Conservation (phyloP, 306 rosid genomes). For the Cucurbita argyrosperma region DNA sequence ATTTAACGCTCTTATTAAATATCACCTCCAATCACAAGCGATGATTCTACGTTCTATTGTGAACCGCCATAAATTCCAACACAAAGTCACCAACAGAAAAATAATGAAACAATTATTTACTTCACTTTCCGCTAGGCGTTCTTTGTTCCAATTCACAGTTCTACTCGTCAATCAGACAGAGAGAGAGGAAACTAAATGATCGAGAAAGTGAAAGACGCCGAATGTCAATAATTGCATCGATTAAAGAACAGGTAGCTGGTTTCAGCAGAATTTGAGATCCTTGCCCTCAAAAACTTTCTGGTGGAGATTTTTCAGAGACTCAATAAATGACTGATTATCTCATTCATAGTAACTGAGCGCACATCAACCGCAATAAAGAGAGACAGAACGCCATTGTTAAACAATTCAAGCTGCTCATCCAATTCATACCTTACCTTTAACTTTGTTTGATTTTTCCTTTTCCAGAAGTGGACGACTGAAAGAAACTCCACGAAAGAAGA, state of each 20-base stretch:
- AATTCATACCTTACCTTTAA: background rate
- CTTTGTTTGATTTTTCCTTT: background rate
- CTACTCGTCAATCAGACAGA: background rate
- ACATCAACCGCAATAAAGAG: background rate
- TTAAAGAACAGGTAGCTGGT: background rate
- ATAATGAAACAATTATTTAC: background rate
- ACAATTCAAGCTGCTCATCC: background rate
- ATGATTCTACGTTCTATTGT: constrained; percentile 15
- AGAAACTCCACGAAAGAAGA: background rate
- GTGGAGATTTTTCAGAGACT: background rate
- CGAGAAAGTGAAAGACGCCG: background rate
- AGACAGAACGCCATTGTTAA: background rate
- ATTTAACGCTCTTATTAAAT: constrained; percentile 7
- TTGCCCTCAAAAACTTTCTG: background rate
- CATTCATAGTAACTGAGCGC: background rate
- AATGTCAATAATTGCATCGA: background rate
- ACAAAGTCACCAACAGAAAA: background rate
- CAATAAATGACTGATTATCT: background rate
- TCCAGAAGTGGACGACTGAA: background rate
- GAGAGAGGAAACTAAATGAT: background rate
- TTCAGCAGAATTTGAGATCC: background rate
- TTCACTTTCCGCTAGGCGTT: background rate
- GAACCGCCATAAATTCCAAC: constrained; percentile 19
- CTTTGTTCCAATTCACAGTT: background rate
- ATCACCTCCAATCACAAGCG: constrained; percentile 29